Conservation (phyloP, 169 alveolate genomes). For the Condylostoma magnum region DNA sequence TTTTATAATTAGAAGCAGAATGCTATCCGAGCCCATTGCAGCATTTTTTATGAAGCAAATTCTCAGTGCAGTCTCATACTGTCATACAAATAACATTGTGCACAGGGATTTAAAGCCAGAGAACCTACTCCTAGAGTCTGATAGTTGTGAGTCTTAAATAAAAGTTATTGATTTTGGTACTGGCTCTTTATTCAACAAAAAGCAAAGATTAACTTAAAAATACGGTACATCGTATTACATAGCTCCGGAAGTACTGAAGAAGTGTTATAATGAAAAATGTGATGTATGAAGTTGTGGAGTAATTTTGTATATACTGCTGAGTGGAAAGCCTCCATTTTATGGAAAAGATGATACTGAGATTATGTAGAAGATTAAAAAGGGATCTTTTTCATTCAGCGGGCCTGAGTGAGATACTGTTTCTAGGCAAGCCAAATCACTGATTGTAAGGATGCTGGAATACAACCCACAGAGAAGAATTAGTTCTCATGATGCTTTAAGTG, state of each 20-base stretch:
- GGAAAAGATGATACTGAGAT: background rate
- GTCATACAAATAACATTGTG: constrained; percentile 53
- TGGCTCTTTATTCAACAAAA: constrained; percentile 63
- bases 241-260: constrained; percentile 35
- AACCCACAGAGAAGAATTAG: background rate
- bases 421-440: too few relatives aligned
- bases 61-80: constrained; percentile 53
- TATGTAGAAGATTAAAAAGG: background rate
- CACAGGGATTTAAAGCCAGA: constrained; percentile 72
- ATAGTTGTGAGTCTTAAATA: constrained; percentile 16
- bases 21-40: constrained; percentile 46
- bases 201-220: constrained; percentile 62
- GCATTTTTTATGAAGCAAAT: constrained; percentile 52
- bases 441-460: constrained; percentile 6
- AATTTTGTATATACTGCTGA: constrained; percentile 58
- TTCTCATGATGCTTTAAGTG: background rate
- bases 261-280: constrained; percentile 63
- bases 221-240: constrained; percentile 82
- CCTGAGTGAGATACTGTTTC: too few relatives aligned
- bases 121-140: constrained; percentile 50
- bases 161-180: constrained; percentile 90
- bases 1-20: constrained; percentile 41
- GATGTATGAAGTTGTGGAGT: constrained; percentile 73
- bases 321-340: constrained; percentile 26
- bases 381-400: too few relatives aligned